Evolutionary conservation across 2,329 filamentous ascomycete genomes (phyloP), one percentile per base, ranked within the genome.

Genomic region (Chaetomiaceae sp.): DNA sequence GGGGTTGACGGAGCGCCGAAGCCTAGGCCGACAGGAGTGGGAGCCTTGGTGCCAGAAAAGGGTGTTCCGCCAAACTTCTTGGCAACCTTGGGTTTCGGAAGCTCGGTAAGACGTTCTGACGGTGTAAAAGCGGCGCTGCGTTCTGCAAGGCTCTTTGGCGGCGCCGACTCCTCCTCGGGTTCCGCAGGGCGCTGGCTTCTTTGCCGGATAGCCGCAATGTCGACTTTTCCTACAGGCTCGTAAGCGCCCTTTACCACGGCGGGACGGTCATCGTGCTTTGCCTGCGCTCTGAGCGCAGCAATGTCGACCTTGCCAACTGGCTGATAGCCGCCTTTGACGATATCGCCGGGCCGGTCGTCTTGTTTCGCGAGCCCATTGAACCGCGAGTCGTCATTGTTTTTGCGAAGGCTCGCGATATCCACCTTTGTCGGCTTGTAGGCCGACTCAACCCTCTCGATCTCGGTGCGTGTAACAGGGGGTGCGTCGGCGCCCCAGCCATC

Each of bases 241-340:
- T 99, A 99, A 21, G 91, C 82, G 37, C 94, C 94, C 72, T 95
- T 97, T 18, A 97, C 89, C 5, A 84, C 81, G 1, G 86, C 81
- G 3, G 94, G 94, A 51, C 90, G 80, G 61, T 96, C 87, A 65
- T 96, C 90, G 41, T 79, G 79, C 75, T 77, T 85, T 66, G 72
- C 90, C 75, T 80, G 89, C 67, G 77, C 85, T 58, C 94, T 84
- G 61, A 99, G 87, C 33, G 90, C 91, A 21, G 87, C 87, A 71
- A 99, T 97, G 65, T 99, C 91, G n/a, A 99, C 88, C 73, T 96
- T 97, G 52, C 94, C 94, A 62, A 99, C 76, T 18, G 94, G 94
- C 68, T 96, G 90, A 70, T 99, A 99, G 14, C 80, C 86, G 40
- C 94, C 94, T 65, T 74, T 87, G 47, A 97, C 84, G 18, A 96